These are phyloP conservation scores for Ceratocystis huliohia DNA, from an alignment of 2,329 filamentous ascomycete species.

Conservation along the genomic window DNA sequence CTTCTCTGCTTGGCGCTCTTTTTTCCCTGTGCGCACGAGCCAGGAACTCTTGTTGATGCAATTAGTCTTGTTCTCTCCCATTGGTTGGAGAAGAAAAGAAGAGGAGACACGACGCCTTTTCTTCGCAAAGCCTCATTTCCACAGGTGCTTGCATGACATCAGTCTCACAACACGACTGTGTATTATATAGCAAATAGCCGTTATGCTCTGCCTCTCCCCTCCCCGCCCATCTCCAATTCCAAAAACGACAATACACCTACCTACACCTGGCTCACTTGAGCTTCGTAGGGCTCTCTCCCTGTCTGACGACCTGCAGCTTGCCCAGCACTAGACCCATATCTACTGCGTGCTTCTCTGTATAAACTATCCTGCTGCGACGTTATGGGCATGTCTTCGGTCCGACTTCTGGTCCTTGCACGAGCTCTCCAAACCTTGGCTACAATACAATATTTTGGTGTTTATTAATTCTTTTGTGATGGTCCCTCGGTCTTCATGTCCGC, in stretches of 20 bases:
- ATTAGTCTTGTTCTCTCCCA: background rate
- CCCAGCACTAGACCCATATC: background rate
- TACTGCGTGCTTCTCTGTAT: background rate
- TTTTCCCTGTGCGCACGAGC: background rate
- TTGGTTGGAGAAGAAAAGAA: background rate
- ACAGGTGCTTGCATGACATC: background rate
- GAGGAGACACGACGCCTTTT: background rate
- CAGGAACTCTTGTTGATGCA: background rate
- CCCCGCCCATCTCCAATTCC: background rate
- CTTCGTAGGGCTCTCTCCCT: background rate
- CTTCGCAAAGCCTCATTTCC: background rate
- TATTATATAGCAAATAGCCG: background rate
- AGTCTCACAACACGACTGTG: background rate
- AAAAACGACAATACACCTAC: background rate
- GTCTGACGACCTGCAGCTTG: background rate
- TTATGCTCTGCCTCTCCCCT: background rate
- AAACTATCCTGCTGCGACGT: background rate
- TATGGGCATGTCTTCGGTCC: constrained; percentile 3
- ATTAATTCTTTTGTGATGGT: background rate
- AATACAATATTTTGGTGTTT: background rate
- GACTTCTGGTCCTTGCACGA: constrained; percentile 5
- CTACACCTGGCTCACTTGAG: background rate
- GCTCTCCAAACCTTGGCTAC: background rate
- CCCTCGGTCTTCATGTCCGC: background rate
- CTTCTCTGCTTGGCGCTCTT: background rate